These are phyloP conservation scores for Aspergillus sclerotioniger DNA, from an alignment of 495 filamentous ascomycete species.

Conservation along the genomic window DNA sequence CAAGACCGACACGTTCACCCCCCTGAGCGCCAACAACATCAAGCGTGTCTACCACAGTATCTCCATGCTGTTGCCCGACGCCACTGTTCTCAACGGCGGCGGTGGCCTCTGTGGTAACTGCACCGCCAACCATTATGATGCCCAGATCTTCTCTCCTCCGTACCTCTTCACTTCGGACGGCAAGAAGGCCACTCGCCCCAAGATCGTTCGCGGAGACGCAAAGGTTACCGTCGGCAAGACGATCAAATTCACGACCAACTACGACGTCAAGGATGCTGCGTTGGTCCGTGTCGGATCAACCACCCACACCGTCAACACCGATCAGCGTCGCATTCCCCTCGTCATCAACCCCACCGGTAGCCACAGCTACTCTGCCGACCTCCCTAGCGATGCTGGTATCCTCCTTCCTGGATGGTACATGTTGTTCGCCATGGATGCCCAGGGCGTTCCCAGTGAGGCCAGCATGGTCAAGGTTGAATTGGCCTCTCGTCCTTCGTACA, in stretches of 20 bases:
- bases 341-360: conserved; percentile 9
- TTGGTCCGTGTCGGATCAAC: conserved; percentile 47
- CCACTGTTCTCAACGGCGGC: conserved; percentile 52
- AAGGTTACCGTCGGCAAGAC: conserved; percentile 27
- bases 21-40: conserved; percentile 37
- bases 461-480: conserved; percentile 7
- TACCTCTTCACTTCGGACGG: conserved; percentile 52
- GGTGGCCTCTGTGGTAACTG: conserved; percentile 56
- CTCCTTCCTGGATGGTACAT: conserved; percentile 11
- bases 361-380: conserved; percentile 27
- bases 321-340: conserved; percentile 54
- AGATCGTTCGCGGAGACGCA: conserved; percentile 17
- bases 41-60: conserved; percentile 57
- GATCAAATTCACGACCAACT: conserved; percentile 19
- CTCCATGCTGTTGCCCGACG: conserved; percentile 56
- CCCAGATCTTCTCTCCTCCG: conserved; percentile 54
- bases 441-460: conserved; percentile 7
- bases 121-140: conserved; percentile 56
- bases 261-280: conserved; percentile 16
- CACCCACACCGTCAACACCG: conserved; percentile 60
- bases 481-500: neutral
- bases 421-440: conserved; percentile 8
- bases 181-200: conserved; percentile 38
- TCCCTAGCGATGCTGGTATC: conserved; percentile 56
- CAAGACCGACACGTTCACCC: conserved; percentile 33